Conservation (phyloP, 2,329 filamentous ascomycete species). For the Huntiella savannae region DNA sequence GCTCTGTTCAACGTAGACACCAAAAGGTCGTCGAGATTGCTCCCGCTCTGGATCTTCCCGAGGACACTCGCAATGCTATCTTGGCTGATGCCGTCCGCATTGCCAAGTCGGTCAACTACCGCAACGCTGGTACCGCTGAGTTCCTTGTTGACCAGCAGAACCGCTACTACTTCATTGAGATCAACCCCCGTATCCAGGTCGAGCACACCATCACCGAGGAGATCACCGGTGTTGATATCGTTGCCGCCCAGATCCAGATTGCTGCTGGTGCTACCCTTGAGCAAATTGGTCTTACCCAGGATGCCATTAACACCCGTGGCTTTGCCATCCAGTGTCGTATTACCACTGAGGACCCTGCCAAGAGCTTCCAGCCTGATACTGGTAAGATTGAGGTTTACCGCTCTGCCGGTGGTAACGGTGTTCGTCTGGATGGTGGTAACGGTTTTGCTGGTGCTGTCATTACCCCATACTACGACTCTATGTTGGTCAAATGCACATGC, state of each 20-base stretch:
- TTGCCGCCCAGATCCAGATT: conserved; percentile 97
- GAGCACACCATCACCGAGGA: conserved; percentile 99
- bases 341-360: conserved; percentile 86
- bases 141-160: conserved; percentile 96
- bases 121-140: conserved; percentile 96
- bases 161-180: conserved; percentile 97
- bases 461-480: conserved; percentile 61
- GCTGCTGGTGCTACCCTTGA: conserved; percentile 82
- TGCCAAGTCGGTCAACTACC: conserved; percentile 90
- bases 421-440: conserved; percentile 83
- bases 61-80: conserved; percentile 68
- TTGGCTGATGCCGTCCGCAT: conserved; percentile 80
- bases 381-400: conserved; percentile 99
- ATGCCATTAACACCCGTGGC: conserved; percentile 84
- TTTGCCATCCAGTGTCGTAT: conserved; percentile 98
- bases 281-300: conserved; percentile 93
- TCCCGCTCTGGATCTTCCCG: conserved; percentile 83
- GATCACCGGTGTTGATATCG: conserved; percentile 96
- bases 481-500: conserved; percentile 88
- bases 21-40: conserved; percentile 98
- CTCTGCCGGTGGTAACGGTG: conserved; percentile 86
- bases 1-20: conserved; percentile 93
- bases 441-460: conserved; percentile 89
- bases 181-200: conserved; percentile 97
- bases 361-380: conserved; percentile 83